Conservation (phyloP, 2,329 filamentous ascomycete species). For the Thelonectria blattea region DNA sequence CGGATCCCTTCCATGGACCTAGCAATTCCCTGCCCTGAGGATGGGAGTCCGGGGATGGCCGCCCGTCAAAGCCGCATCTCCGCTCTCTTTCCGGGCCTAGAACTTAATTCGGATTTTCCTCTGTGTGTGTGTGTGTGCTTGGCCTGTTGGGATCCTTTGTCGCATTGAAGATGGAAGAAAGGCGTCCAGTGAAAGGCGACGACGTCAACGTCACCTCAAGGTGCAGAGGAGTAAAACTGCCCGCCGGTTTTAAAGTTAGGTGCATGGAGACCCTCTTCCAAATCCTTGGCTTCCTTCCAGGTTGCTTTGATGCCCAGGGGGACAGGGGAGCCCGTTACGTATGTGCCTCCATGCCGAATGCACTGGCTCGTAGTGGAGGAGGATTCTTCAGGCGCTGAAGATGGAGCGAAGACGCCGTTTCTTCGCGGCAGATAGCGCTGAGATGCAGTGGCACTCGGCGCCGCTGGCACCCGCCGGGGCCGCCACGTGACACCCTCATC, state of each 20-base stretch:
- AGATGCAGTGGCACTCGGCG: conserved; percentile 20
- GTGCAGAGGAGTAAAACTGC: conserved; percentile 6
- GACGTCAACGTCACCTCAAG: neutral
- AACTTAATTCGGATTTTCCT: neutral
- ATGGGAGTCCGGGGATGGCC: neutral
- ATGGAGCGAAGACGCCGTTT: conserved; percentile 28
- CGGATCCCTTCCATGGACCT: conserved; percentile 2
- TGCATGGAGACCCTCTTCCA: conserved; percentile 20
- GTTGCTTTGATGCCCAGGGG: conserved; percentile 3
- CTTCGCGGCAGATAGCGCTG: conserved; percentile 36
- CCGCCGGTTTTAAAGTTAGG: conserved; percentile 26
- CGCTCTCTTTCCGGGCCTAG: neutral
- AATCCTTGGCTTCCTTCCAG: conserved; percentile 8
- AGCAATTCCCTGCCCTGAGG: conserved; percentile 1
- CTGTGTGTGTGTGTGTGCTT: neutral
- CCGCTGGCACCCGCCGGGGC: conserved; percentile 31
- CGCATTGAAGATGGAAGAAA: too few species aligned
- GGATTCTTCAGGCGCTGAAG: neutral
- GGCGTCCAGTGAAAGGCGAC: neutral
- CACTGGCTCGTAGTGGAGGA: conserved; percentile 9
- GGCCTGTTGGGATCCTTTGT: neutral
- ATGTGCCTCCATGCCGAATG: neutral
- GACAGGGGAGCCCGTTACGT: conserved; percentile 17
- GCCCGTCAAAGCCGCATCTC: conserved; percentile 1
- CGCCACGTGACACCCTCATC: conserved; percentile 38